Evolutionary conservation across 2,329 filamentous ascomycete species (phyloP).

Genomic region (Ambrosiella xylebori): DNA sequence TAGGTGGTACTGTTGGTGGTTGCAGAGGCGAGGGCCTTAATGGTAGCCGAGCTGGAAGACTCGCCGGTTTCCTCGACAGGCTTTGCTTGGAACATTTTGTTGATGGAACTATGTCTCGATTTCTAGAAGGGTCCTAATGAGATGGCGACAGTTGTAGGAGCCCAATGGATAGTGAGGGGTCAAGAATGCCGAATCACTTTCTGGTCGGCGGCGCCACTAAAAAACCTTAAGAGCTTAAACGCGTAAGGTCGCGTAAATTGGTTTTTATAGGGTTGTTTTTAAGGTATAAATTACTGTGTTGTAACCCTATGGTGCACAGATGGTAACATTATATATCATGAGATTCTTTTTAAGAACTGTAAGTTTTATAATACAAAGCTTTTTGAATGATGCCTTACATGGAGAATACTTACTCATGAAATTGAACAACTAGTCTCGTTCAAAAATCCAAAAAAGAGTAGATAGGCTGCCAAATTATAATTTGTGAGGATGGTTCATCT

Average conservation of each 20-base stretch:
- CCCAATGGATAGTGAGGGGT: not conserved
- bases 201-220: not conserved
- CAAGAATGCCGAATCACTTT: no score
- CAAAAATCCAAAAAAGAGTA: not conserved
- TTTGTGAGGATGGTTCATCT: not conserved
- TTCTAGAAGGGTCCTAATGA: not conserved
- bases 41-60: constrained; percentile 41
- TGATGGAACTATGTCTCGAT: not conserved
- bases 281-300: not conserved
- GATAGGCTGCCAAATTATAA: not conserved
- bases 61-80: constrained; percentile 35
- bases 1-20: constrained; percentile 40
- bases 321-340: no score
- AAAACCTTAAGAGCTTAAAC: not conserved
- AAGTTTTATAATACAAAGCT: no score
- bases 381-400: no score
- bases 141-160: not conserved
- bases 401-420: not conserved
- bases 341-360: no score
- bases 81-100: constrained; percentile 31
- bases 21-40: constrained; percentile 34
- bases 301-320: no score
- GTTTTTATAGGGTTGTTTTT: not conserved
- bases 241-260: constrained; percentile 11
- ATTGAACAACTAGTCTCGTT: not conserved